These are phyloP conservation scores for Oryza coarctata DNA, from an alignment of 176 grass and related monocot genomes.

Conservation along the genomic window DNA sequence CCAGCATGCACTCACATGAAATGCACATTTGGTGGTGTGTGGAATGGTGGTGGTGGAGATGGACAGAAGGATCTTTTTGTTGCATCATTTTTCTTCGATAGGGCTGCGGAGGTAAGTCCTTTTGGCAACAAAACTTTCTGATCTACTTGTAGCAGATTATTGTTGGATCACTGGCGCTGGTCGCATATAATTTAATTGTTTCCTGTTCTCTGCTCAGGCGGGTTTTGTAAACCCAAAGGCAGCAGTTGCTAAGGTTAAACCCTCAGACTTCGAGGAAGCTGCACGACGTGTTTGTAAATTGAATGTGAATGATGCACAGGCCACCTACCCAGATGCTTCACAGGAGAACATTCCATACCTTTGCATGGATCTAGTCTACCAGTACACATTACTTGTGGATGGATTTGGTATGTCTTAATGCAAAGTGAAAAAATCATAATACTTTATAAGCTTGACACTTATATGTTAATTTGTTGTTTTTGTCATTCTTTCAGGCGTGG, in stretches of 20 bases:
- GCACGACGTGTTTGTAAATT: constrained; percentile 86
- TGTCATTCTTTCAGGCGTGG: constrained; percentile 55
- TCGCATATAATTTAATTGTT: constrained; percentile 16
- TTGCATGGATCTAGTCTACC: constrained; percentile 99
- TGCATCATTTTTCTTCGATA: constrained; percentile 97
- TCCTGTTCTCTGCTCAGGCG: constrained; percentile 50
- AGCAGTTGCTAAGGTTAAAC: constrained; percentile 64
- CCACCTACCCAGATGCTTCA: constrained; percentile 63
- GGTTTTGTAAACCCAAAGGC: constrained; percentile 76
- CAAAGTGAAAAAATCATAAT: neutral
- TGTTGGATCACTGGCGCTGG: constrained; percentile 14
- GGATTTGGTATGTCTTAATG: constrained; percentile 72
- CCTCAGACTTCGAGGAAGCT: constrained; percentile 79
- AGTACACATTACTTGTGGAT: constrained; percentile 94
- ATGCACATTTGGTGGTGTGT: constrained; percentile 96
- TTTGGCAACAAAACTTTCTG: constrained; percentile 10
- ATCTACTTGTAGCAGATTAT: neutral
- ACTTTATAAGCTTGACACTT: neutral
- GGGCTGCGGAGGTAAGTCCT: constrained; percentile 74
- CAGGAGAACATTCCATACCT: constrained; percentile 80
- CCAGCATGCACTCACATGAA: constrained; percentile 96
- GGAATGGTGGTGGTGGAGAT: constrained; percentile 99
- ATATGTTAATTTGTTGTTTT: neutral
- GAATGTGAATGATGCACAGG: constrained; percentile 74
- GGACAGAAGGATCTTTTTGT: constrained; percentile 99